These are phyloP conservation scores for Coprinopsis strossmayeri DNA, from an alignment of 768 basidiomycete genomes.

Conservation along the genomic window DNA sequence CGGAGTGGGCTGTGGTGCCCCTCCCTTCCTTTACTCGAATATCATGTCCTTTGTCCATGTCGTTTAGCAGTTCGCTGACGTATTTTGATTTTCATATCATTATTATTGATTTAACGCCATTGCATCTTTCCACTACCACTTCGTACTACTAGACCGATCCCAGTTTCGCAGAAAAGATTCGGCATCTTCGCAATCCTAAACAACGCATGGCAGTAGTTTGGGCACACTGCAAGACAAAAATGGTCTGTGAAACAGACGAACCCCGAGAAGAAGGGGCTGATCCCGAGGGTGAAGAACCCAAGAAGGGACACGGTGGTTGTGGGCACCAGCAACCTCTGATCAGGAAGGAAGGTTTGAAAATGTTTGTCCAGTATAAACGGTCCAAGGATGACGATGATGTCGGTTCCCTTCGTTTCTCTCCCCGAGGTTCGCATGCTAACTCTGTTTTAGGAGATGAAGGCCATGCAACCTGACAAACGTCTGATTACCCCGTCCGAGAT, in stretches of 20 bases:
- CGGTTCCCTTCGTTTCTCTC: slow-evolving; percentile 23
- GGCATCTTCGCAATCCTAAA: slow-evolving; percentile 82
- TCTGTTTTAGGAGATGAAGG: slow-evolving; percentile 64
- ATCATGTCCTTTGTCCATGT: slow-evolving; percentile 16
- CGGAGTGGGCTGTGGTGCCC: slow-evolving; percentile 58
- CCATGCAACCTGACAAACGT: slow-evolving; percentile 76
- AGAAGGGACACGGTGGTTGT: slow-evolving; percentile 95
- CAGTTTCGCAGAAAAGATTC: slow-evolving; percentile 81
- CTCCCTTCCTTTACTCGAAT: slow-evolving; percentile 49
- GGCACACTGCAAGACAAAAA: slow-evolving; percentile 84
- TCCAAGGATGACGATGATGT: slow-evolving; percentile 95
- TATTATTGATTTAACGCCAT: slow-evolving; percentile 18
- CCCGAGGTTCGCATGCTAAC: slow-evolving; percentile 12
- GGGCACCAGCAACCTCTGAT: slow-evolving; percentile 87
- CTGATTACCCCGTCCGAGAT: slow-evolving; percentile 80
- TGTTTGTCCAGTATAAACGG: slow-evolving; percentile 92
- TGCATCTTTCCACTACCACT: slow-evolving; percentile 12
- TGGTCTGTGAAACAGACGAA: slow-evolving; percentile 83
- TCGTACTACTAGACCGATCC: slow-evolving; percentile 64
- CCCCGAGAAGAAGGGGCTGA: slow-evolving; percentile 80
- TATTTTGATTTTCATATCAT: slow-evolving; percentile 9
- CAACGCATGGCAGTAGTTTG: slow-evolving; percentile 82
- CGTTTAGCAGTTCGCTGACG: slow-evolving; percentile 11
- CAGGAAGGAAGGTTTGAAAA: slow-evolving; percentile 91
- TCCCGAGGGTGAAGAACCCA: slow-evolving; percentile 61